Conservation (phyloP, 768 basidiomycete species). For the Pisolithus marmoratus region DNA sequence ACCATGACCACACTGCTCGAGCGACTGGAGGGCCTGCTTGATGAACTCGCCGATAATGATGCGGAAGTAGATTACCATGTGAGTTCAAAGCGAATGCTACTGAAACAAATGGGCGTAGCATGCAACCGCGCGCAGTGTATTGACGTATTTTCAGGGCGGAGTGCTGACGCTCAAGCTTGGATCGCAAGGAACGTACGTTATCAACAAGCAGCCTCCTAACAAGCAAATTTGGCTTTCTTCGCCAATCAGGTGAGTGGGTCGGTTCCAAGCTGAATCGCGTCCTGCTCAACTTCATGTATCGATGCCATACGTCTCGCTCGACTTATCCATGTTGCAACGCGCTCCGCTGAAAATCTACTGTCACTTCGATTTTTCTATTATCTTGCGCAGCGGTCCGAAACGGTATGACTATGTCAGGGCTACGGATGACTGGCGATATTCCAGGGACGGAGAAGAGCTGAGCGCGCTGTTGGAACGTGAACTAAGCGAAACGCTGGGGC, state of each 20-base stretch:
- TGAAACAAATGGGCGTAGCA: not conserved
- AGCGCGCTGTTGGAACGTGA: constrained; percentile 64
- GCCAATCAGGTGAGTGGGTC: constrained; percentile 60
- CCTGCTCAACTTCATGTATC: constrained; percentile 1
- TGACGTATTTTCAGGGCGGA: constrained; percentile 58
- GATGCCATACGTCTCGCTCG: too few relatives aligned
- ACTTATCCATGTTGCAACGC: too few relatives aligned
- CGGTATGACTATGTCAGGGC: constrained; percentile 72
- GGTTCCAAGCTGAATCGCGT: not conserved
- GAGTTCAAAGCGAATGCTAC: constrained; percentile 20
- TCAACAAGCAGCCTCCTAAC: constrained; percentile 97
- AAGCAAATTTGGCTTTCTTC: constrained; percentile 97
- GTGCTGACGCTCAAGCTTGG: constrained; percentile 81
- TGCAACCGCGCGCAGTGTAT: not conserved
- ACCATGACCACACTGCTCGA: constrained; percentile 78
- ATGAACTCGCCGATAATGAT: constrained; percentile 44
- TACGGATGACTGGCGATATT: constrained; percentile 68
- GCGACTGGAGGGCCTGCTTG: constrained; percentile 67
- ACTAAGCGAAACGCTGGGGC: constrained; percentile 40
- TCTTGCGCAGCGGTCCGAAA: constrained; percentile 76
- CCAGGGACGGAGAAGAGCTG: constrained; percentile 58
- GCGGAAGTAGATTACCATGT: constrained; percentile 91
- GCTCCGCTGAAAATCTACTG: not conserved
- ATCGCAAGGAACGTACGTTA: constrained; percentile 80
- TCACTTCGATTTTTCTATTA: not conserved